phyloP scores from a whole-genome alignment of 2,329 filamentous ascomycete genomes.

The Ilyonectria destructans region DNA sequence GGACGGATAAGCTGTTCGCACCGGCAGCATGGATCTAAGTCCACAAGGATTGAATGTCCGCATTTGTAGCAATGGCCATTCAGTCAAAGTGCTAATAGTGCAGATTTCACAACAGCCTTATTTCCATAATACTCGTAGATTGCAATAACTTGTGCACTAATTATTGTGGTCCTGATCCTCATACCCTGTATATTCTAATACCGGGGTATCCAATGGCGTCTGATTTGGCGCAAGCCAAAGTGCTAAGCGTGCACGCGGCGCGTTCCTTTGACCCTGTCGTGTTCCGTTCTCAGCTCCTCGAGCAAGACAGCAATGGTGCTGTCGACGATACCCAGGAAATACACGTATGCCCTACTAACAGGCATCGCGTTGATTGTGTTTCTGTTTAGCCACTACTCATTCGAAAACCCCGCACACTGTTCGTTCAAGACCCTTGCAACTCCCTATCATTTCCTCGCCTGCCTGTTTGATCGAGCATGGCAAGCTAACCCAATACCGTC shows the following conservation, averaged over 20 bases:
- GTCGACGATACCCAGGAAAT: background rate
- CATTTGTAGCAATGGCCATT: no score
- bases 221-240: background rate
- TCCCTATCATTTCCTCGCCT: background rate
- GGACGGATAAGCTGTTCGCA: background rate
- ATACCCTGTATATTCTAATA: background rate
- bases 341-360: slow-evolving; percentile 9
- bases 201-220: background rate
- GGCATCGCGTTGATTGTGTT: slow-evolving; percentile 4
- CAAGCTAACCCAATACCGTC: background rate
- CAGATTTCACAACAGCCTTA: no score
- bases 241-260: background rate
- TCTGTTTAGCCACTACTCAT: background rate
- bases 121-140: background rate
- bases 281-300: background rate
- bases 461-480: background rate
- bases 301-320: background rate
- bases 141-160: background rate
- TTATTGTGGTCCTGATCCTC: background rate
- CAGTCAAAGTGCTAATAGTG: no score
- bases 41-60: no score
- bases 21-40: background rate
- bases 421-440: background rate
- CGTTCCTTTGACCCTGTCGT: no score
- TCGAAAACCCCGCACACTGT: background rate